A percentile compares a stretch with the other conserved stretches of the same genome.
Conservation (phyloP, 305 asterid species). For the Solanum aculeatissimum region DNA sequence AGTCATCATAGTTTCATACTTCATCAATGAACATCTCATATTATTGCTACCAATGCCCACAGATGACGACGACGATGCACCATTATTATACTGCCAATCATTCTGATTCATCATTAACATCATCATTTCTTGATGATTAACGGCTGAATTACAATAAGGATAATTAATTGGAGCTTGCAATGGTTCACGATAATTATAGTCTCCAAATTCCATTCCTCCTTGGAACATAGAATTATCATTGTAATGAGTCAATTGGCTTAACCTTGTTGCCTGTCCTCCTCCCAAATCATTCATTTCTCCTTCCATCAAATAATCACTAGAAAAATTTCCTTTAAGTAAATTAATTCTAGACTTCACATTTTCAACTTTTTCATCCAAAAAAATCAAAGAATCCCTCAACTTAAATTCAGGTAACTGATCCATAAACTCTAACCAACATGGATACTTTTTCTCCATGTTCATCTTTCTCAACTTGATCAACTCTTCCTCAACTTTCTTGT, state of each 20-base stretch:
- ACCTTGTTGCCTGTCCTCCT: neutral
- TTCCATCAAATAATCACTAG: neutral
- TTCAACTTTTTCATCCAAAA: constrained; percentile 14
- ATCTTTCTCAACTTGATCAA: constrained; percentile 26
- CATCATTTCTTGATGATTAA: constrained; percentile 26
- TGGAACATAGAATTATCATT: constrained; percentile 2
- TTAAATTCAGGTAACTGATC: constrained; percentile 7
- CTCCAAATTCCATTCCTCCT: constrained; percentile 13
- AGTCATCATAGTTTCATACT: constrained; percentile 11
- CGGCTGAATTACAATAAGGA: constrained; percentile 5
- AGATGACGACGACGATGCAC: neutral
- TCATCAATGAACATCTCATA: constrained; percentile 6
- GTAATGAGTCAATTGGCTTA: neutral
- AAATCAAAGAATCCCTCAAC: constrained; percentile 20
- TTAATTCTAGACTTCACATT: constrained; percentile 22
- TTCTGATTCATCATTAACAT: constrained; percentile 24
- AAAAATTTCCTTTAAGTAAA: constrained; percentile 3
- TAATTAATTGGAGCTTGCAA: neutral
- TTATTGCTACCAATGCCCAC: neutral
- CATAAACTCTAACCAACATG: constrained; percentile 20
- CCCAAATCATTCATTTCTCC: neutral
- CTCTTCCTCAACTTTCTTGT: constrained; percentile 37
- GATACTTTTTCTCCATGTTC: constrained; percentile 39
- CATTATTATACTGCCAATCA: constrained; percentile 9
- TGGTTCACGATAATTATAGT: constrained; percentile 5